These are phyloP conservation scores for Friedmanniomyces endolithicus DNA, from an alignment of 495 filamentous ascomycete species.

Conservation along the genomic window DNA sequence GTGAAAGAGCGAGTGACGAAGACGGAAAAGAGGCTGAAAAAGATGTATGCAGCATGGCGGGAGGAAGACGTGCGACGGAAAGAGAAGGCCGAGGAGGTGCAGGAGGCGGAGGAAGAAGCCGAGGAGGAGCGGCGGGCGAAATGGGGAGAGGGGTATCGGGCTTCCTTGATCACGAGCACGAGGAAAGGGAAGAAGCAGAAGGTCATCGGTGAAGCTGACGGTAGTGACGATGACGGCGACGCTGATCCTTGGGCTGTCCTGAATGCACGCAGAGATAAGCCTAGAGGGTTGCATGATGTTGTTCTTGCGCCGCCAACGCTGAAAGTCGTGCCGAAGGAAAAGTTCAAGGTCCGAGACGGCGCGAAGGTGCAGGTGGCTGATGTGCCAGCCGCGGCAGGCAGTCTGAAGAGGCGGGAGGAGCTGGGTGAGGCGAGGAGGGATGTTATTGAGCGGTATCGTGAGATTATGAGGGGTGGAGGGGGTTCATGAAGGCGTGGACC, in stretches of 20 bases:
- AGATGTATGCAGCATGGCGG: conserved; percentile 70
- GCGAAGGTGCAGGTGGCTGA: conserved; percentile 59
- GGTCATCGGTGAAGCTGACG: conserved; percentile 29
- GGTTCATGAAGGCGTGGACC: too few relatives aligned
- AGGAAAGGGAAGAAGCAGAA: conserved; percentile 31
- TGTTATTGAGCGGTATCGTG: conserved; percentile 71
- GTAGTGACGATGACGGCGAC: conserved; percentile 37
- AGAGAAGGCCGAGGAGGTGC: conserved; percentile 46
- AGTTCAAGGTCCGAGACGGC: conserved; percentile 54
- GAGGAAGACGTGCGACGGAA: conserved; percentile 47
- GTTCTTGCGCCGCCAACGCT: conserved; percentile 71
- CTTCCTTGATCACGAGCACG: conserved; percentile 32
- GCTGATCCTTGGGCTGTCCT: conserved; percentile 77
- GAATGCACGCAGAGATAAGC: conserved; percentile 35
- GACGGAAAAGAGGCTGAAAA: conserved; percentile 71
- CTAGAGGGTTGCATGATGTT: conserved; percentile 61
- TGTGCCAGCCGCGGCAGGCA: conserved; percentile 65
- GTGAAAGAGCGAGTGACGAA: conserved; percentile 51
- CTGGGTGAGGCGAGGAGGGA: conserved; percentile 58
- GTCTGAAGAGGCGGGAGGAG: conserved; percentile 71
- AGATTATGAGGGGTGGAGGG: conserved; percentile 45
- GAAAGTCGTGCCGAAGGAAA: conserved; percentile 48
- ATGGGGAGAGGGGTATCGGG: conserved; percentile 33
- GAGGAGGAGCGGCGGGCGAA: conserved; percentile 40
- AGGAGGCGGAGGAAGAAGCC: conserved; percentile 52